These are phyloP conservation scores for Torulaspora pretoriensis DNA, from an alignment of 1,139 yeast species.

Conservation along the genomic window DNA sequence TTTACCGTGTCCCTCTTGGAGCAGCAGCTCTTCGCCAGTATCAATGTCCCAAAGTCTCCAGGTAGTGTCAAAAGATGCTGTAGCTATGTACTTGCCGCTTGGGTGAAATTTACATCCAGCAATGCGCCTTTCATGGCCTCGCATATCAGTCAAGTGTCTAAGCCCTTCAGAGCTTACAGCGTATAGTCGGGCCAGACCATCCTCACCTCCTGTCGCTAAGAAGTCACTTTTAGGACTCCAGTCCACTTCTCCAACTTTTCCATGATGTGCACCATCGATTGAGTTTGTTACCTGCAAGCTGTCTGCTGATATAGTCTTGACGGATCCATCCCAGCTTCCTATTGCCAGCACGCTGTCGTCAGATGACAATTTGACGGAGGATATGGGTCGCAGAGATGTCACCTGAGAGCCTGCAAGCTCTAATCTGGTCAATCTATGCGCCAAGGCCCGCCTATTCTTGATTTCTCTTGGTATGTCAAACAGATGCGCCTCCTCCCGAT, in stretches of 20 bases:
- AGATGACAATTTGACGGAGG: conserved; percentile 50
- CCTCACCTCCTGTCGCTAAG: conserved; percentile 60
- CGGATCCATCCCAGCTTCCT: conserved; percentile 83
- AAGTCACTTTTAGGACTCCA: conserved; percentile 48
- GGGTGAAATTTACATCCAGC: conserved; percentile 70
- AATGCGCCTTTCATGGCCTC: conserved; percentile 54
- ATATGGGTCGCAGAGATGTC: conserved; percentile 63
- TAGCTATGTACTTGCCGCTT: conserved; percentile 47
- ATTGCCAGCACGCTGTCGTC: conserved; percentile 45
- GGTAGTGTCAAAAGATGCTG: conserved; percentile 81
- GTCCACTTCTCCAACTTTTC: conserved; percentile 65
- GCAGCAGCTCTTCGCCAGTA: conserved; percentile 43
- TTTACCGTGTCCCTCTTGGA: conserved; percentile 85
- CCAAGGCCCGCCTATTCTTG: conserved; percentile 46
- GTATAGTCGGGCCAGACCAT: conserved; percentile 55
- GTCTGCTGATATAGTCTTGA: conserved; percentile 46
- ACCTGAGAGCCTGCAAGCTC: conserved; percentile 67
- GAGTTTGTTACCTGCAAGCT: conserved; percentile 38
- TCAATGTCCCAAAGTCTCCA: conserved; percentile 86
- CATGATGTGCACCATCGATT: conserved; percentile 42
- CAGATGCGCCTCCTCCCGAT: conserved; percentile 10
- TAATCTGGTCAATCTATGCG: conserved; percentile 39
- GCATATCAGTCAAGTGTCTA: conserved; percentile 21
- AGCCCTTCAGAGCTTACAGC: conserved; percentile 24
- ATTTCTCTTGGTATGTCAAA: conserved; percentile 36